Evolutionary conservation across 1,284 basidiomycete species (phyloP), one percentile per base, ranked within the genome.

Genomic region (Tilletia indica): DNA sequence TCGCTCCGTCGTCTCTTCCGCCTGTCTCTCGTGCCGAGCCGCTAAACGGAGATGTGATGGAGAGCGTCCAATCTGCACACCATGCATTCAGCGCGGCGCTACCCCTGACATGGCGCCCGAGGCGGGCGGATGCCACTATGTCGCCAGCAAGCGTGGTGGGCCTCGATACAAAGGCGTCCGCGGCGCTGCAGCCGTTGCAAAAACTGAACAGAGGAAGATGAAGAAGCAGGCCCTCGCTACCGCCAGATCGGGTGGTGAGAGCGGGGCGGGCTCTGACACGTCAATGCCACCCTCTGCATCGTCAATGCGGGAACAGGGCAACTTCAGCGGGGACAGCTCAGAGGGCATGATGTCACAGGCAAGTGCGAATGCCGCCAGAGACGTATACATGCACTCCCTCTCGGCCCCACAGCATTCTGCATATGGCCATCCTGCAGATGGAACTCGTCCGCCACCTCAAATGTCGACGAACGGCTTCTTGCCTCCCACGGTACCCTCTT

Each of bases 1-100:
- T 63, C 74, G 76, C 36, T 72, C 74, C 61, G 77, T 79, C 25
- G 74, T 74, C 0, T 68, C 78, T 25, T 77, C 78, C 14, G 80
- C 80, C 25, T 81, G 80, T 67, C 76, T 81, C 42, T 74, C 75
- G 5, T 81, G 80, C 63, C 74, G 80, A 21, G 71, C 78, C 1
- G 78, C 78, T 16, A 81, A 81, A 69, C 77, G 80, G 66, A 73
- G 77, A 69, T 81, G 80, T 39, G 80, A 81, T 45, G 80, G 80
- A 11, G 71, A 71, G 47, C 74, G 72, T 54, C 80, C 80, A 21
- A 68, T 80, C 58, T 81, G 80, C 66, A 77, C 78, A 0, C 80
- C 75, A 2, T 81, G 80, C 64, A 71, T 71, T 3, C 68, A 73
- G 3, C 68, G 80, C 56, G 80, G 78, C 48, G 75, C 79, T 70